A percentile compares a stretch with the other conserved stretches of the same genome.
These are phyloP conservation scores for Skeletonema potamos DNA, from an alignment of 108 stramenopile species.

Conservation along the genomic window DNA sequence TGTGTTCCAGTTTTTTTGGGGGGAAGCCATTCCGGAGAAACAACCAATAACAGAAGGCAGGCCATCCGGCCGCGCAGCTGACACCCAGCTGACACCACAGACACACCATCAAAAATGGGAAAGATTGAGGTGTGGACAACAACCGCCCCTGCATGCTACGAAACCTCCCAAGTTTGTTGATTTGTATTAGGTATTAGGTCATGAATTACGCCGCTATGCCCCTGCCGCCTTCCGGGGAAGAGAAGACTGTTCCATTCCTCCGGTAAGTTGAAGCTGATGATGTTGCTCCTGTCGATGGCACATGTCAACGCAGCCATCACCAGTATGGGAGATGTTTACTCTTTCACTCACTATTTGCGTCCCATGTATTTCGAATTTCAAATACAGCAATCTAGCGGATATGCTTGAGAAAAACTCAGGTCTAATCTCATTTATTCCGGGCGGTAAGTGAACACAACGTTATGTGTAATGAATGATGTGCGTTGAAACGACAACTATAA, in stretches of 20 bases:
- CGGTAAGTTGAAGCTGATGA: slow-evolving; percentile 48
- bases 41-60: no score
- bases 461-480: not conserved
- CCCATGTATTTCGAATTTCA: not conserved
- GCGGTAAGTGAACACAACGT: slow-evolving; percentile 43
- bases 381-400: slow-evolving; percentile 62
- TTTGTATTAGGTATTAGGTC: not conserved
- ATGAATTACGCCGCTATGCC: not conserved
- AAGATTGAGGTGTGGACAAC: no score
- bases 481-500: not conserved
- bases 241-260: slow-evolving; percentile 63
- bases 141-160: no score
- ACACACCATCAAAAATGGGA: no score
- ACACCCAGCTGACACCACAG: no score
- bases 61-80: no score
- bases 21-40: no score
- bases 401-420: slow-evolving; percentile 78
- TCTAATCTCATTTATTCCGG: slow-evolving; percentile 69
- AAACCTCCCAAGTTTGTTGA: no score
- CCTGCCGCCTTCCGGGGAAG: not conserved
- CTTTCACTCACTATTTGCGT: slow-evolving; percentile 9
- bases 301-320: not conserved
- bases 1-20: no score
- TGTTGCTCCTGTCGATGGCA: not conserved
- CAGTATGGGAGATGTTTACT: not conserved